Evolutionary conservation across 108 stramenopile species (phyloP), one percentile per base, ranked within the genome.

Genomic region (Cyclostephanos invisitatus): DNA sequence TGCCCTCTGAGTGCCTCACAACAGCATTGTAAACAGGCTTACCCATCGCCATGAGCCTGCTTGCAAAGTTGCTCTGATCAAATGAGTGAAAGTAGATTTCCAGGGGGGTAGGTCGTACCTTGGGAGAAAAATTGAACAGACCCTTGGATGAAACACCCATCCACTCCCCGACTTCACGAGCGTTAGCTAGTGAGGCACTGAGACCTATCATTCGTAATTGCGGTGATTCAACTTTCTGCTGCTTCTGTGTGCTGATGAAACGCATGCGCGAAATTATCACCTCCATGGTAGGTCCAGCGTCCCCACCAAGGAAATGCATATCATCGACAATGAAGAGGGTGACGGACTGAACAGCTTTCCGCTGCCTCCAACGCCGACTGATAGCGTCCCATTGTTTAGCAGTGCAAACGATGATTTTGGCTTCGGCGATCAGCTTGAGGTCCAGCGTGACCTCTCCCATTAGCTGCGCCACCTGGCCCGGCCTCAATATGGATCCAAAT

Each of bases 101-200:
- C 15, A 99, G 82, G 8, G 98, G 97, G 46, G 82, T 80, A 5
- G 99, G 99, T 64, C 98, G 70, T 0, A 93, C 95, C 60, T 93
- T 91, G 11, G 97, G 94, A 46, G 92, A 90, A 85, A 99, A 98
- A 78, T 97, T 97, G 86, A 97, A 97, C 17, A 96, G 64, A 51
- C 87, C 89, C 66, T 91, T 89, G 21, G 67, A 61, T 7, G 96
- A 64, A 11, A 96, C 98, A 20, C 99, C 98, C 82, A 99, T 89
- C 98, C 98, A 98, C 60, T 97, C 99, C 25, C 93, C 99, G 7
- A 99, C 87, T 75, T 99, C 99, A 58, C 93, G 89, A 0, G 97
- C 97, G 81, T 99, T 98, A 22, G 99, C 98, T 22, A 98, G 70
- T 6, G 97, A 95, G 7, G 97, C 93, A 62, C 92, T 84, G 24